Evolutionary conservation across 345 rosid genomes (phyloP).

Genomic region (Kandelia obovata): DNA sequence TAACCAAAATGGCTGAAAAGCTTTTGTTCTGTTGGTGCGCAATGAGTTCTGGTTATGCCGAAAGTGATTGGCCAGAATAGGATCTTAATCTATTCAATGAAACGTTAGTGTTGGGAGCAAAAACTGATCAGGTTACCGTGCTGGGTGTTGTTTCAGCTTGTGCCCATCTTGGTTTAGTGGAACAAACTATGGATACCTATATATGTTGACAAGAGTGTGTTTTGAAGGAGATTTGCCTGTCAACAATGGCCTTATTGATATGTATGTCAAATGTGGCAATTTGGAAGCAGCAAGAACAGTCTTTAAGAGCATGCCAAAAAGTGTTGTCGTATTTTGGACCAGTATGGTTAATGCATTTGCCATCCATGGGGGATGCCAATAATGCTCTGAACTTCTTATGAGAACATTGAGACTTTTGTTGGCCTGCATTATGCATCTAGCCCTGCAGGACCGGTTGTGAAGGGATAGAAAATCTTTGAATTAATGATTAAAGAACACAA

Average conservation of each 20-base stretch:
- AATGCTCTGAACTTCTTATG: conserved; percentile 11
- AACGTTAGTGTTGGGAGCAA: conserved; percentile 8
- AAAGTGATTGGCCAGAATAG: conserved; percentile 13
- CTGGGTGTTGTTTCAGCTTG: conserved; percentile 14
- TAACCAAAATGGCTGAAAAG: conserved; percentile 9
- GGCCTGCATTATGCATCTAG: conserved; percentile 16
- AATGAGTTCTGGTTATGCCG: conserved; percentile 17
- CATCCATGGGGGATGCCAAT: conserved; percentile 18
- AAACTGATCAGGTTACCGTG: conserved; percentile 16
- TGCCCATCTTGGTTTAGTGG: conserved; percentile 10
- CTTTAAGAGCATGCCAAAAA: conserved; percentile 17
- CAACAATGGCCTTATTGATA: conserved; percentile 16
- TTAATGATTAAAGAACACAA: conserved; percentile 12
- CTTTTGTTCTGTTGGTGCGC: conserved; percentile 16
- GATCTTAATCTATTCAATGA: conserved; percentile 10
- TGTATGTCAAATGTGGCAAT: conserved; percentile 18
- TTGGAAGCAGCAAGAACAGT: conserved; percentile 14
- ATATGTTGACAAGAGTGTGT: conserved; percentile 9
- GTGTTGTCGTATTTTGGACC: conserved; percentile 21
- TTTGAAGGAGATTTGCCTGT: conserved; percentile 10
- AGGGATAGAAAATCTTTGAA: conserved; percentile 6
- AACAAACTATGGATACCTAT: conserved; percentile 10
- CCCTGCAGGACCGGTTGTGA: conserved; percentile 14
- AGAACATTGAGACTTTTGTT: conserved; percentile 12
- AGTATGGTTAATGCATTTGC: conserved; percentile 18